Percentiles rank a stretch among this genome's conserved stretches.
These are phyloP conservation scores for Fusarium miscanthi DNA, from an alignment of 2,329 filamentous ascomycete species.

Conservation along the genomic window DNA sequence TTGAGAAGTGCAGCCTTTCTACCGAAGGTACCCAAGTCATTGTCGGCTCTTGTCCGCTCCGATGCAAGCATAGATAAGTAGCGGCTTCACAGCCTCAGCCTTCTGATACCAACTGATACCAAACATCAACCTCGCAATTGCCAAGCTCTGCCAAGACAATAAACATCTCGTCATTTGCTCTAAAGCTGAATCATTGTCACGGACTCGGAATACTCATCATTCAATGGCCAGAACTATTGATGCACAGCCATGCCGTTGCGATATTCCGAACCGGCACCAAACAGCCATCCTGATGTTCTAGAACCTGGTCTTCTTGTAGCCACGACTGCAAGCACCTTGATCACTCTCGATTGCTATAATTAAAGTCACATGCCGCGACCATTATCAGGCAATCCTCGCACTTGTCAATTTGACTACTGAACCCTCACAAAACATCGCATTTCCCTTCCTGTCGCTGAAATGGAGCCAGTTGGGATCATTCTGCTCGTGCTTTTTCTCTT, in stretches of 20 bases:
- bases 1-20: not conserved
- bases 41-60: not conserved
- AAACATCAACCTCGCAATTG: not conserved
- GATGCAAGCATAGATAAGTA: not conserved
- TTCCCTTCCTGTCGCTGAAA: constrained; percentile 4
- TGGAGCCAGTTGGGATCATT: constrained; percentile 45
- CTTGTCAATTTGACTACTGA: not conserved
- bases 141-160: constrained; percentile 30
- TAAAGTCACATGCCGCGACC: constrained; percentile 1
- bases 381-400: not conserved
- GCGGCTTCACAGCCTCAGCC: not conserved
- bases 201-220: not conserved
- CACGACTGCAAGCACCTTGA: constrained; percentile 7
- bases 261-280: not conserved
- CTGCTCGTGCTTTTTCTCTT: constrained; percentile 40
- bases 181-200: constrained; percentile 26
- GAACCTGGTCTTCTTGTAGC: constrained; percentile 21
- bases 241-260: not conserved
- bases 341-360: constrained; percentile 1
- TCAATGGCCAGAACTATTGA: constrained; percentile 1
- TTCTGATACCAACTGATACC: not conserved
- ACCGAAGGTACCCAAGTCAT: not conserved
- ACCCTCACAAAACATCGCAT: constrained; percentile 1
- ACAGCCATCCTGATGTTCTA: constrained; percentile 18
- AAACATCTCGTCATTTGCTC: constrained; percentile 28